Base-by-base conservation (phyloP, 1,284 basidiomycete genomes). In the Wallemia hederae region DNA sequence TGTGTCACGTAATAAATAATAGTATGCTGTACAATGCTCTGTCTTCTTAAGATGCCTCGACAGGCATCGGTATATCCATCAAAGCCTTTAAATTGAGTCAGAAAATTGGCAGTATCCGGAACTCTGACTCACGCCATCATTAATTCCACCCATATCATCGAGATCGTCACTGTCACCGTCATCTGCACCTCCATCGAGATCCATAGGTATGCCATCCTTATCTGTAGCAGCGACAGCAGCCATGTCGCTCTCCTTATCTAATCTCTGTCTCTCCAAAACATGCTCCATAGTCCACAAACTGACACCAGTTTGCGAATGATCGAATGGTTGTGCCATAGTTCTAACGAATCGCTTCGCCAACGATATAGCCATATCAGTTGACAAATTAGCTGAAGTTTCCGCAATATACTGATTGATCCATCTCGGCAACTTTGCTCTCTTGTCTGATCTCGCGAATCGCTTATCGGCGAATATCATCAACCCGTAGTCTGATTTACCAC, bases 401-500 rank as follows among this genome's bases (percentile, higher is more conserved):
- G 88, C 92, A 69, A 99, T 98, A 69, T 97, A 96, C 70, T 94
- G 90, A 70, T 97, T 97, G 67, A 99, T 98, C 94, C 94, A 99
- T 60, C 87, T 83, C 1, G 94, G 94, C 65, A 99, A 75, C 77
- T 97, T 98, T 58, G 87, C 82, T 25, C 94, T 80, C 74, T 99
- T 99, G 71, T 98, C 94, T 26, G 87, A 83, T 61, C 91, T 79
- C 11, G 92, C 92, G 69, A 97, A 99, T 11, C 94, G 84, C 90
- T 96, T 96, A 73, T 99, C 94, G 0, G 94, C 94, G 72, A 99
- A 98, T 17, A 98, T 82, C 94, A 99, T 98, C 67, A 99, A 72
- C 55, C 94, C 94, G 84, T 94, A 99, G 72, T 99, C 94, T 0
- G 92, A 97, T 75, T 99, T 99, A 65, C 92, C 92, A 61, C 94